Evolutionary conservation across 179 eudicot genomes (phyloP), one percentile per base, ranked within the genome.

Genomic region (Patellifolia procumbens): DNA sequence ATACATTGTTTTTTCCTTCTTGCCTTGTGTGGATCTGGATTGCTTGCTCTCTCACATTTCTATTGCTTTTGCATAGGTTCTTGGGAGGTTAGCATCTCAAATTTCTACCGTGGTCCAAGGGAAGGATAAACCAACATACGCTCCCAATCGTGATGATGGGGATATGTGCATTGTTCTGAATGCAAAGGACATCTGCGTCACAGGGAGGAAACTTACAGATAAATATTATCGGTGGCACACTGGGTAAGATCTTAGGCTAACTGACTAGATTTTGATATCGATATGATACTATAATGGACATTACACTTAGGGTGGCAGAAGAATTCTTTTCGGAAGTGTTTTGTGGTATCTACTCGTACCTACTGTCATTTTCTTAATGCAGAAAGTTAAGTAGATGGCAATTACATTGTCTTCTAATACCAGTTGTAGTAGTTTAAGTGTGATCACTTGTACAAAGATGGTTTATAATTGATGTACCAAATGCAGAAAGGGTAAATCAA

Each of bases 121-220:
- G 52, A 95, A 95, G 88, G 98, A 95, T 80, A 95, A 95, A 81
- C 97, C 99, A 49, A 95, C 96, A 42, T 95, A 90, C 45, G 66
- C 93, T 45, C 98, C 99, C 64, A 80, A 95, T 81, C 91, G 90
- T 56, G 99, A 93, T 72, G 98, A 93, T 64, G 99, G 99, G 51
- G 98, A 95, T 87, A 90, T 95, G 99, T 93, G 99, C 76, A 74
- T 95, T 78, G 88, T 95, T 76, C 85, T 95, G 58, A 95, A 95
- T 86, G 99, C 97, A 6, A 95, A 95, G 84, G 98, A 95, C 85
- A 61, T 95, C 20, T 79, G 89, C 75, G 91, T 93, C 80, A 95
- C 98, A 15, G 98, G 99, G 64, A 91, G 98, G 79, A 95, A 95
- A 79, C 93, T 91, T 72, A 93, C 97, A 13, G 90, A 95, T 85